A percentile compares a stretch with the other conserved stretches of the same genome.
Conservation (phyloP, 2,329 filamentous ascomycete species). For the Malbranchea zuffiana region DNA sequence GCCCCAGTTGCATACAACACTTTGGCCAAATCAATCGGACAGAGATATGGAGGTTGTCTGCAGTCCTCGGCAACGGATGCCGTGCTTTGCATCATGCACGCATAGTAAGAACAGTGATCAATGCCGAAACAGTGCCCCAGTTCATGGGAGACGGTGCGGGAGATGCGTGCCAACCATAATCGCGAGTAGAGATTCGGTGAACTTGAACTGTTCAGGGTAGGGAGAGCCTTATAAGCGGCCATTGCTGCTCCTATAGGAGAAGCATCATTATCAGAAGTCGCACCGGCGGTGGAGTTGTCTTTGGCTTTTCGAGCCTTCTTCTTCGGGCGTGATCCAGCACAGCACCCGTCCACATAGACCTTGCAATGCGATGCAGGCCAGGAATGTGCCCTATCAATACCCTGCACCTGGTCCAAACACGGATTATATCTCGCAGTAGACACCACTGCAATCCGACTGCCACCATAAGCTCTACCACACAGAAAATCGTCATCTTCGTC, state of each 20-base stretch:
- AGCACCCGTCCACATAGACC: constrained; percentile 37
- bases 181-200: constrained; percentile 22
- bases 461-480: constrained; percentile 56
- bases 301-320: constrained; percentile 11
- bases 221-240: constrained; percentile 10
- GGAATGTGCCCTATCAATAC: constrained; percentile 42
- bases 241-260: constrained; percentile 15
- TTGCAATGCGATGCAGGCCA: constrained; percentile 57
- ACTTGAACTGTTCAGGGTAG: constrained; percentile 7
- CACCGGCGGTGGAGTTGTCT: constrained; percentile 15
- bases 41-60: constrained; percentile 26
- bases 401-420: constrained; percentile 31
- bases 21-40: constrained; percentile 24
- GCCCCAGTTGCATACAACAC: constrained; percentile 17
- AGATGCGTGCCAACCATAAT: constrained; percentile 49
- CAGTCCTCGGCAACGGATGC: constrained; percentile 23
- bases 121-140: constrained; percentile 57
- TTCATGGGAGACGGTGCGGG: constrained; percentile 52
- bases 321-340: constrained; percentile 14
- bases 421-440: constrained; percentile 54
- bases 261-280: background rate
- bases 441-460: constrained; percentile 51
- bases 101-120: constrained; percentile 47
- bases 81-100: constrained; percentile 27
- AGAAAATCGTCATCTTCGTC: constrained; percentile 56